These are phyloP conservation scores for Ophioceras dolichostomum DNA, from an alignment of 2,329 filamentous ascomycete genomes.

Conservation along the genomic window DNA sequence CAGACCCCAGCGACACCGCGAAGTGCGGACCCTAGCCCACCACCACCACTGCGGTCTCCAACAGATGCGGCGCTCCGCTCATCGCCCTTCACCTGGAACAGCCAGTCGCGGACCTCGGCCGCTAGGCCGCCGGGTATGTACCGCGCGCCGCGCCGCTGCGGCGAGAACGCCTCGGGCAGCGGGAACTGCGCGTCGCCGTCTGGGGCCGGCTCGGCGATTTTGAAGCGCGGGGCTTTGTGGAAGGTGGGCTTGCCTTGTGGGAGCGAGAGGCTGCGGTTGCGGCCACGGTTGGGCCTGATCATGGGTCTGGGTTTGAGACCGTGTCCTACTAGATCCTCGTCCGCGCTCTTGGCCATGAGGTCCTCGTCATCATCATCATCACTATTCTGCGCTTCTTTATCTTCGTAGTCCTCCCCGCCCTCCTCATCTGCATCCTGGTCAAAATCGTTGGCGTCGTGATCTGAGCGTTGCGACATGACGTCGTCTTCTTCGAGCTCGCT, in stretches of 20 bases:
- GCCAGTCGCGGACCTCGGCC: slow-evolving; percentile 28
- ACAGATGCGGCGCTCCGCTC: slow-evolving; percentile 7
- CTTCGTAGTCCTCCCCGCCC: too few relatives aligned
- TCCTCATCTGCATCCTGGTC: slow-evolving; percentile 1
- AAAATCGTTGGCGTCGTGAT: too few relatives aligned
- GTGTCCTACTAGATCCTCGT: too few relatives aligned
- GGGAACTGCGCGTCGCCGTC: slow-evolving; percentile 11
- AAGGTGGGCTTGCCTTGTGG: slow-evolving; percentile 14
- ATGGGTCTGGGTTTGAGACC: too few relatives aligned
- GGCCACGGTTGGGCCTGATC: too few relatives aligned
- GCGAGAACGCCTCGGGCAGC: slow-evolving; percentile 25
- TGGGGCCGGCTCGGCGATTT: slow-evolving; percentile 11
- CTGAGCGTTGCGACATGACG: too few relatives aligned
- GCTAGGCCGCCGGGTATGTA: slow-evolving; percentile 28
- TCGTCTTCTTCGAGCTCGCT: too few relatives aligned
- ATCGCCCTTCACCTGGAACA: slow-evolving; percentile 26
- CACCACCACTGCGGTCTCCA: too few relatives aligned
- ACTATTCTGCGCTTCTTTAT: too few relatives aligned
- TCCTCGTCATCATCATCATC: background rate
- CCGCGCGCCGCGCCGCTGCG: slow-evolving; percentile 18
- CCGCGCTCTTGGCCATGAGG: slow-evolving; percentile 7
- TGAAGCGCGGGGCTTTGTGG: slow-evolving; percentile 24
- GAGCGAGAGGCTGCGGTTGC: too few relatives aligned
- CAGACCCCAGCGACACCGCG: slow-evolving; percentile 10
- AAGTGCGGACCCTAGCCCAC: slow-evolving; percentile 1